These are phyloP conservation scores for Ambrosia artemisiifolia DNA, from an alignment of 129 eudicot species.

Conservation along the genomic window DNA sequence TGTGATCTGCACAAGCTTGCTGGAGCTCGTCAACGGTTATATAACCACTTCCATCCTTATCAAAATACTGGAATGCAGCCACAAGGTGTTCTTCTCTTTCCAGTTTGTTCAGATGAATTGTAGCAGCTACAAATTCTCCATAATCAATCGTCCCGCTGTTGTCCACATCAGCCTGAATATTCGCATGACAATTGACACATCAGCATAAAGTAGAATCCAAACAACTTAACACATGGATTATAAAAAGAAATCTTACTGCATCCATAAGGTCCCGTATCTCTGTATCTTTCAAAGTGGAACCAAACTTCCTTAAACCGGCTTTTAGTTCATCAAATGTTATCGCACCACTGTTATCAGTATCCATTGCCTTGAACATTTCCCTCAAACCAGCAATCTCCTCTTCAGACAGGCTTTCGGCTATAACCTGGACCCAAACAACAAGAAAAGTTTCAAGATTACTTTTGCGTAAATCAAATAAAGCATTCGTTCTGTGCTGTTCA, in stretches of 20 bases:
- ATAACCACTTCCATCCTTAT: constrained; percentile 94
- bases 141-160: constrained; percentile 90
- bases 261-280: constrained; percentile 98
- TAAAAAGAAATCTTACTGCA: constrained; percentile 51
- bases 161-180: constrained; percentile 86
- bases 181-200: constrained; percentile 5
- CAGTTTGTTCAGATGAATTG: constrained; percentile 81
- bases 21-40: constrained; percentile 95
- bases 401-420: constrained; percentile 95
- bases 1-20: constrained; percentile 83
- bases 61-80: constrained; percentile 86
- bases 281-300: constrained; percentile 83
- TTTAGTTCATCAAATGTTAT: constrained; percentile 95
- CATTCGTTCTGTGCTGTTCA: too few relatives aligned
- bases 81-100: constrained; percentile 90
- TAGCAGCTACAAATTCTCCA: constrained; percentile 92
- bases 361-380: constrained; percentile 95
- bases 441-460: background rate
- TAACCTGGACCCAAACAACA: constrained; percentile 46
- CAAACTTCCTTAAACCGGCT: constrained; percentile 84
- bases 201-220: background rate
- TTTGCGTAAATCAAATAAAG: constrained; percentile 6
- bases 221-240: background rate
- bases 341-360: constrained; percentile 93
- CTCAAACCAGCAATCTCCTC: constrained; percentile 96